Evolutionary conservation across 2,329 filamentous ascomycete genomes (phyloP).

Genomic region (Xylariomycetidae sp.): DNA sequence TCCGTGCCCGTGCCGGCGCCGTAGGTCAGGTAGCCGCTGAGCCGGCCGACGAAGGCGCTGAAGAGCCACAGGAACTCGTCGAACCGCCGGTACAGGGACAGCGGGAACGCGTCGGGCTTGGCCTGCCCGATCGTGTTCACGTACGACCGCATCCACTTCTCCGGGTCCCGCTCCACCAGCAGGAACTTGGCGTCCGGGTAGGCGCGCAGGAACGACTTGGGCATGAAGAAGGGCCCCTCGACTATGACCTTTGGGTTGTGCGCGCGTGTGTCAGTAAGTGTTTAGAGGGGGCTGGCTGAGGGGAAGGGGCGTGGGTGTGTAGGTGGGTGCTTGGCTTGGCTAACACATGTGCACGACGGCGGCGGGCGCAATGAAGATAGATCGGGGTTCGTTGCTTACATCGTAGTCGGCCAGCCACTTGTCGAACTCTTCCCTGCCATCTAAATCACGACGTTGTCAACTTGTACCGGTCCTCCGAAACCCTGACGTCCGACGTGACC

Average conservation of each 20-base stretch:
- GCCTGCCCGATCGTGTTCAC: slow-evolving; percentile 24
- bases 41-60: not conserved
- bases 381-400: too few relatives aligned
- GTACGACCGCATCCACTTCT: slow-evolving; percentile 30
- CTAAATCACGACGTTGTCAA: slow-evolving; percentile 6
- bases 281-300: too few relatives aligned
- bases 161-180: slow-evolving; percentile 28
- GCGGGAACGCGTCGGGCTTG: too few relatives aligned
- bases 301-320: too few relatives aligned
- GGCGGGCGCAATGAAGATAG: too few relatives aligned
- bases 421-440: slow-evolving; percentile 32
- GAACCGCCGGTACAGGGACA: too few relatives aligned
- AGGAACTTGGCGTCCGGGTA: slow-evolving; percentile 34
- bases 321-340: too few relatives aligned
- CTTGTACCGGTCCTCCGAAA: not conserved
- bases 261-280: not conserved
- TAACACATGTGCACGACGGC: too few relatives aligned
- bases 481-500: not conserved
- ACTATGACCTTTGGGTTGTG: slow-evolving; percentile 17
- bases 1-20: slow-evolving; percentile 12
- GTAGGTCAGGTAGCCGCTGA: slow-evolving; percentile 11
- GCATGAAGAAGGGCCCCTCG: slow-evolving; percentile 28
- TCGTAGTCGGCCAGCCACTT: slow-evolving; percentile 36
- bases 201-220: slow-evolving; percentile 22
- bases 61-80: slow-evolving; percentile 5